Evolutionary conservation across 2,329 filamentous ascomycete species (phyloP).

Genomic region (Fusarium armeniacum): DNA sequence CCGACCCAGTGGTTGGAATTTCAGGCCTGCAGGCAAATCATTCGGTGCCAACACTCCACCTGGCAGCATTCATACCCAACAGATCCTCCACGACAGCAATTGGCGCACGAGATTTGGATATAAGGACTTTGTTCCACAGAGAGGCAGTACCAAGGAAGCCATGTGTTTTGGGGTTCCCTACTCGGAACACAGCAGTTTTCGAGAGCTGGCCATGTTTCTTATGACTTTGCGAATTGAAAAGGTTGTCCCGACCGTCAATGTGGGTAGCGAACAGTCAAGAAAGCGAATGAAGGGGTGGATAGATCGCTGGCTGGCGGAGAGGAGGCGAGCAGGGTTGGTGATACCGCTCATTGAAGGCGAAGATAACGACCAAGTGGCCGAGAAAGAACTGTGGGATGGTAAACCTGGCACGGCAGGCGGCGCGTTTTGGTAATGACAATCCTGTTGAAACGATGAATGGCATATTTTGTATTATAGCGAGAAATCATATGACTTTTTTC

Average conservation of each 20-base stretch:
- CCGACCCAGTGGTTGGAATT: constrained; percentile 94
- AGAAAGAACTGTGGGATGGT: constrained; percentile 57
- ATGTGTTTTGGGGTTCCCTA: constrained; percentile 96
- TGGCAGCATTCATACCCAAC: constrained; percentile 63
- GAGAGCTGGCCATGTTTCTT: constrained; percentile 93
- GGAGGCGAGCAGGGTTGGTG: constrained; percentile 68
- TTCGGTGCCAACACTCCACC: constrained; percentile 69
- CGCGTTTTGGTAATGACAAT: constrained; percentile 56
- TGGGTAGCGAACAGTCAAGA: constrained; percentile 70
- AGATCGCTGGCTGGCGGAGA: constrained; percentile 72
- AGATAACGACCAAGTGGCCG: constrained; percentile 51
- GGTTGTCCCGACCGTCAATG: constrained; percentile 94
- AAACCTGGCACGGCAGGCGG: constrained; percentile 57
- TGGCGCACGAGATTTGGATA: constrained; percentile 84
- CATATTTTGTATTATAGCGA: background rate
- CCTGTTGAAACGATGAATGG: constrained; percentile 10
- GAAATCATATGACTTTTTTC: constrained; percentile 2
- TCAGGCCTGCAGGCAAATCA: constrained; percentile 73
- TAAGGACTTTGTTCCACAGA: constrained; percentile 81
- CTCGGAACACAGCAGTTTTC: constrained; percentile 94
- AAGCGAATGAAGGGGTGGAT: constrained; percentile 75
- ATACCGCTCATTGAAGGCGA: constrained; percentile 59
- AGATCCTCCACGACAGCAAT: constrained; percentile 69
- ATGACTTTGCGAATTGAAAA: constrained; percentile 89
- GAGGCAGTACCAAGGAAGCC: constrained; percentile 84